These are phyloP conservation scores for Schoenoplectus tabernaemontani DNA, from an alignment of 202 grass and related monocot species.

Conservation along the genomic window DNA sequence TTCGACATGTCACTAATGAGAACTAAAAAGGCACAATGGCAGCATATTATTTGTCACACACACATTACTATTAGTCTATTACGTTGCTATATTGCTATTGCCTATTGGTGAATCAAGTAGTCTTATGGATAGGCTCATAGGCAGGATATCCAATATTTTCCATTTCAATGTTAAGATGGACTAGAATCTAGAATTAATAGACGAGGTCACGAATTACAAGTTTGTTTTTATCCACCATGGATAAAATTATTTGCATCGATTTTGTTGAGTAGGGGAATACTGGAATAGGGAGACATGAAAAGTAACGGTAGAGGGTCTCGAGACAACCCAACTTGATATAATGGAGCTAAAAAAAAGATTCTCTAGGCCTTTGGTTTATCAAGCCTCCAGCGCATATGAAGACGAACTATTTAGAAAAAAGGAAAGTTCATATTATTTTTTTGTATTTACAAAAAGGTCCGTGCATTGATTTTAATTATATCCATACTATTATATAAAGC, in stretches of 20 bases:
- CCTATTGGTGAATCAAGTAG: neutral
- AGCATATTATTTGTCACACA: neutral
- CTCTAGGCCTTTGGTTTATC: neutral
- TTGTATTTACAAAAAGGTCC: no score
- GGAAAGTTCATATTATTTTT: no score
- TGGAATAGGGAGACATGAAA: neutral
- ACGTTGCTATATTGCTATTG: neutral
- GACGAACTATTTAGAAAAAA: no score
- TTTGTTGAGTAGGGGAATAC: neutral
- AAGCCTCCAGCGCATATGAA: no score
- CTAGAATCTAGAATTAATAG: neutral
- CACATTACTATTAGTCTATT: no score
- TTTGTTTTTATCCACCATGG: neutral
- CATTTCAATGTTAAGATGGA: no score
- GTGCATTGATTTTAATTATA: no score
- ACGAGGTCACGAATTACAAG: neutral
- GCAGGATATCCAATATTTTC: neutral
- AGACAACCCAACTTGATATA: neutral
- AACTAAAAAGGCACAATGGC: neutral
- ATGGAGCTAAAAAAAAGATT: conserved; percentile 3
- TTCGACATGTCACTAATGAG: neutral
- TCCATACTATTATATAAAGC: no score
- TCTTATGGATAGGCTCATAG: no score
- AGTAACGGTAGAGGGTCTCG: neutral
- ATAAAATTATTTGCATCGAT: neutral